Percentiles rank a stretch among this genome's conserved stretches.
phyloP scores from a whole-genome alignment of 176 grass and related monocot genomes.

The Elymus sibiricus region DNA sequence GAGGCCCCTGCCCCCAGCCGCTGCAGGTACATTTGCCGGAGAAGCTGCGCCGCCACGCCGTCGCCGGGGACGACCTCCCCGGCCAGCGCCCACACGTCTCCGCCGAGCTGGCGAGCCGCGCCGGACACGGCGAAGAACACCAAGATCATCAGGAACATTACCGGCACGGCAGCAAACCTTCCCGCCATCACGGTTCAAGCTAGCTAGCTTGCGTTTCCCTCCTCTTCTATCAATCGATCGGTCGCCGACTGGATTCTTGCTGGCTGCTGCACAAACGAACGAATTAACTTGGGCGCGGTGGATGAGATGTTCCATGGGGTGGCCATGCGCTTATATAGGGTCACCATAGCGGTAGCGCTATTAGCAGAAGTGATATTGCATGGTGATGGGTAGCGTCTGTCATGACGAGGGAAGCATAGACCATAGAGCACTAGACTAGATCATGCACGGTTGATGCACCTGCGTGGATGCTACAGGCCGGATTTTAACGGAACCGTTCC shows the following conservation, averaged over 20 bases:
- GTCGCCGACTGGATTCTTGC: neutral
- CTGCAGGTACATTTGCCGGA: conserved; percentile 36
- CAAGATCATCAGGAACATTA: conserved; percentile 7
- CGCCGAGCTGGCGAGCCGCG: neutral
- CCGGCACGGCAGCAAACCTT: neutral
- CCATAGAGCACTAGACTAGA: neutral
- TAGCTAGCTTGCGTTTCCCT: neutral
- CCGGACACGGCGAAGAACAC: neutral
- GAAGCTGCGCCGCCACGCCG: neutral
- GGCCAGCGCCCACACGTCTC: neutral
- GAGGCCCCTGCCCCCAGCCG: conserved; percentile 19
- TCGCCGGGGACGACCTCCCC: neutral
- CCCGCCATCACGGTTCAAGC: neutral
- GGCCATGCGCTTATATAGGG: neutral
- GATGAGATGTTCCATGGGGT: neutral
- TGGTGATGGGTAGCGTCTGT: neutral
- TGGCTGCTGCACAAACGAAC: neutral
- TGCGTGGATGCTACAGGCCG: neutral
- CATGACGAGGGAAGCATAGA: neutral
- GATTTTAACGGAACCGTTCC: neutral
- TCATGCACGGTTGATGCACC: neutral
- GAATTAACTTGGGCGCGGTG: neutral
- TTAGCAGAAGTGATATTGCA: neutral
- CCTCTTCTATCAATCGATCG: neutral
- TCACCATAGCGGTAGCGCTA: no score